Base-by-base conservation (phyloP, 441 rosid species). In the Theobroma grandiflorum region DNA sequence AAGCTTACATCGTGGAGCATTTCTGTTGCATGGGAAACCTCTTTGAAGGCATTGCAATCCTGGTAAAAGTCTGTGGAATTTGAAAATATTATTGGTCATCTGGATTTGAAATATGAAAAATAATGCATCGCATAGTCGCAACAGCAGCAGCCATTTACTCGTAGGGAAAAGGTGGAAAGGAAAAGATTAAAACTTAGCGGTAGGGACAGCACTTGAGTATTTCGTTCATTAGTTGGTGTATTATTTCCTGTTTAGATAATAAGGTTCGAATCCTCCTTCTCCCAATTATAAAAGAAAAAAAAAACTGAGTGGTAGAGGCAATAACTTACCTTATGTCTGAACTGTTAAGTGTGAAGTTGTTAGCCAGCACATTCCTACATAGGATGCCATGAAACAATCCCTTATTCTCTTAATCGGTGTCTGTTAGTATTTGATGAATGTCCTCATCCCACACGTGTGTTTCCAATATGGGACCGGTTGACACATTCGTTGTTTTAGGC, bases 291-390 rank as follows among this genome's bases (percentile, higher is more conserved):
- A 26, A 26, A 26, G 1, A 26, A 26, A 26, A 0, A 26, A 26
- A 26, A 26, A 26, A 0, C 31, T 26, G 31, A 26, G 22, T 15
- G 10, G 37, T 53, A 1, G 14, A 40, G 35, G n/a, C 6, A 35
- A 55, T 12, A 55, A n/a, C 64, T 40, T 1, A 94, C 98, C 97
- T 86, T 83, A 52, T 82, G 65, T 83, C 58, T 31, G 88, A 85
- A 66, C 74, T 55, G 80, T 81, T 81, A 31, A 88, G 38, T 10
- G 85, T 90, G 75, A 94, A 93, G 90, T 89, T 77, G 83, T 93
- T 93, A 78, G 87, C 94, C 61, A 91, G 83, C 74, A 92, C 62
- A 85, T 94, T 94, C 43, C 95, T 94, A 90, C 90, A 88, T 26
- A 64, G 6, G 38, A 75, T 70, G 40, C 7, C 74, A 49, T 31